Evolutionary conservation across 208 protist genomes (phyloP).

Genomic region (Leishmania turanica): DNA sequence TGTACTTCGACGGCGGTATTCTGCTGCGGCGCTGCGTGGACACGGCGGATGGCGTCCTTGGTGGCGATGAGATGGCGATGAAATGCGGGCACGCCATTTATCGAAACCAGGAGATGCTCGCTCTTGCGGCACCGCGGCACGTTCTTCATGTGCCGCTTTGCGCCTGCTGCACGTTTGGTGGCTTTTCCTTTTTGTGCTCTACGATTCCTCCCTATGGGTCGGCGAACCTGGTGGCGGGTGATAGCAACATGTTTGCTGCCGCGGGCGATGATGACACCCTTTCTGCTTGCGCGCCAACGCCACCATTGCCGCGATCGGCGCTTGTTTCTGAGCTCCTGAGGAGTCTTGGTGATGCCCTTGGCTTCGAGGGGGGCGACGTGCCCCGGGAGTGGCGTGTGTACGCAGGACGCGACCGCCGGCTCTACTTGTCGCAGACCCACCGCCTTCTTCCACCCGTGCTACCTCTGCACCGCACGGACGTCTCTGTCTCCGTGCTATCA

Average conservation of each 20-base stretch:
- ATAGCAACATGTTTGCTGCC: background rate
- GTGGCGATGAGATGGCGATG: slow-evolving; percentile 46
- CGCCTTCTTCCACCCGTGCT: slow-evolving; percentile 60
- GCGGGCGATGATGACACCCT: background rate
- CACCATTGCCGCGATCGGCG: background rate
- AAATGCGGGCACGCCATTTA: slow-evolving; percentile 31
- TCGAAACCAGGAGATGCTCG: slow-evolving; percentile 38
- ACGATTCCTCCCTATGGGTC: slow-evolving; percentile 59
- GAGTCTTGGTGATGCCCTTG: slow-evolving; percentile 35
- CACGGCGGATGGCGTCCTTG: slow-evolving; percentile 40
- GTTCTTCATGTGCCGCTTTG: slow-evolving; percentile 57
- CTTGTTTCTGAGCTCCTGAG: slow-evolving; percentile 41
- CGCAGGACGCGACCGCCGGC: slow-evolving; percentile 49
- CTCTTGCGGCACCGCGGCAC: slow-evolving; percentile 44
- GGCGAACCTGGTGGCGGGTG: slow-evolving; percentile 9
- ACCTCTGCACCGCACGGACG: slow-evolving; percentile 6
- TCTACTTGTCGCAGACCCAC: slow-evolving; percentile 61
- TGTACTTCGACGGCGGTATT: slow-evolving; percentile 51
- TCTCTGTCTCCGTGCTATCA: no score
- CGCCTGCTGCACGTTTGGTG: slow-evolving; percentile 59
- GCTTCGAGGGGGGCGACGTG: slow-evolving; percentile 39
- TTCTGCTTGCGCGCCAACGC: background rate
- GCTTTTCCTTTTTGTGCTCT: slow-evolving; percentile 52
- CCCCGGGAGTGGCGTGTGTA: slow-evolving; percentile 29
- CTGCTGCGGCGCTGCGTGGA: slow-evolving; percentile 60